A percentile compares a stretch with the other conserved stretches of the same genome.
Conservation (phyloP, 2,329 filamentous ascomycete genomes). For the Sporothrix variecibatus region DNA sequence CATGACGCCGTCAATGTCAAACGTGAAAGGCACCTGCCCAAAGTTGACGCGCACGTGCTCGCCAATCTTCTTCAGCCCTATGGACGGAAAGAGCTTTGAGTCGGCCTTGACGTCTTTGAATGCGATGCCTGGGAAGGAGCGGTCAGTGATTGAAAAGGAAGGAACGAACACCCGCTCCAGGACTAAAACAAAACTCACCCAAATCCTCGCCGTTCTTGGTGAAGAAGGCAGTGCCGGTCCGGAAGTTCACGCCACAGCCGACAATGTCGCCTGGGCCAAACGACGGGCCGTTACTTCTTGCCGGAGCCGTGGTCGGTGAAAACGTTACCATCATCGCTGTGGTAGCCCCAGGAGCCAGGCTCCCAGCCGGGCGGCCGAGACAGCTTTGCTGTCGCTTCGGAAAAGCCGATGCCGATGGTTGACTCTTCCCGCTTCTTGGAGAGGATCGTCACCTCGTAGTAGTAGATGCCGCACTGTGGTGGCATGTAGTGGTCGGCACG, state of each 20-base stretch:
- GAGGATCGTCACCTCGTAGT: slow-evolving; percentile 71
- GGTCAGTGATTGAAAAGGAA: background rate
- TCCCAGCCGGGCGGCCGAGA: slow-evolving; percentile 67
- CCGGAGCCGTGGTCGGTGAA: slow-evolving; percentile 60
- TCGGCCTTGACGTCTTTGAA: slow-evolving; percentile 64
- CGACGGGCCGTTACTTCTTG: slow-evolving; percentile 58
- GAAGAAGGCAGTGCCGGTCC: slow-evolving; percentile 65
- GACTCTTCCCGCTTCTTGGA: slow-evolving; percentile 58
- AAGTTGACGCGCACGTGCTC: slow-evolving; percentile 67
- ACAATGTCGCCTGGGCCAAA: slow-evolving; percentile 61
- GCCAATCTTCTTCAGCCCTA: slow-evolving; percentile 66
- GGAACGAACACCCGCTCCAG: background rate
- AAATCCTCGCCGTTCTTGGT: slow-evolving; percentile 64
- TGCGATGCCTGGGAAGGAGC: slow-evolving; percentile 58
- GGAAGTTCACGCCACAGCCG: slow-evolving; percentile 68
- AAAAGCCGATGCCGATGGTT: slow-evolving; percentile 65
- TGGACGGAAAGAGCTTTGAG: slow-evolving; percentile 64
- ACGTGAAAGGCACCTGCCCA: slow-evolving; percentile 77
- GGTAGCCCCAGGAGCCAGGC: slow-evolving; percentile 67
- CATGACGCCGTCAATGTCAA: slow-evolving; percentile 87
- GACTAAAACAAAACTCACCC: slow-evolving; percentile 43
- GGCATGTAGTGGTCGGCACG: slow-evolving; percentile 87
- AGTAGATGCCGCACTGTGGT: slow-evolving; percentile 87
- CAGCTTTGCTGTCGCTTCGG: slow-evolving; percentile 54
- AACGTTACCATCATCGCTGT: slow-evolving; percentile 66